Percentiles rank a stretch among this genome's conserved stretches.
Evolutionary conservation across 2,329 filamentous ascomycete species (phyloP).

Genomic region (Fusarium avenaceum): DNA sequence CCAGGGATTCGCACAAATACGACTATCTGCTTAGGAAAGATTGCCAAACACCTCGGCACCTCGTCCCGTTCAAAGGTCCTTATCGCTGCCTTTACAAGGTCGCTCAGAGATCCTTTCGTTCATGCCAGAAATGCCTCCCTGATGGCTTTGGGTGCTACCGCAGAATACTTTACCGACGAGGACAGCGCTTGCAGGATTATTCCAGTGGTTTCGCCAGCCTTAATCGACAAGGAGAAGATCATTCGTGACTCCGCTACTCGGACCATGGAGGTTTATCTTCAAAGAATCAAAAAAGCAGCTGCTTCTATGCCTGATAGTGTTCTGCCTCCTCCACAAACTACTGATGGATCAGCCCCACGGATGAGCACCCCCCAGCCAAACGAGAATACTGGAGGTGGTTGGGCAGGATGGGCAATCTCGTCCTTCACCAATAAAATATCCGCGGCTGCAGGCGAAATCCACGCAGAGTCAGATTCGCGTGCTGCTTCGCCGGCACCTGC

Average conservation of each 20-base stretch:
- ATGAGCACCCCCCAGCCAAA: constrained; percentile 84
- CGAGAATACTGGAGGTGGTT: constrained; percentile 62
- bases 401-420: constrained; percentile 98
- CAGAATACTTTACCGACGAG: constrained; percentile 88
- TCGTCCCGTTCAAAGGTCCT: constrained; percentile 89
- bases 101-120: constrained; percentile 92
- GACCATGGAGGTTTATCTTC: constrained; percentile 87
- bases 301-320: constrained; percentile 83
- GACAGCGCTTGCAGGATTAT: constrained; percentile 88
- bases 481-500: constrained; percentile 58
- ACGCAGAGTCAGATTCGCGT: constrained; percentile 65
- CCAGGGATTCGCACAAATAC: constrained; percentile 98
- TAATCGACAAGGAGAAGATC: constrained; percentile 96
- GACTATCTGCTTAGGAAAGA: constrained; percentile 96
- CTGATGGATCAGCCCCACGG: constrained; percentile 70
- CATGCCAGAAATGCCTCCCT: constrained; percentile 92
- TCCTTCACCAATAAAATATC: constrained; percentile 97
- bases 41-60: constrained; percentile 86
- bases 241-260: constrained; percentile 93
- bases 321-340: constrained; percentile 73
- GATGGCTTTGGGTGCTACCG: constrained; percentile 86
- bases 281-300: constrained; percentile 83
- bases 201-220: constrained; percentile 83
- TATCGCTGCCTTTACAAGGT: constrained; percentile 90
- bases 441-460: constrained; percentile 86